phyloP scores from a whole-genome alignment of 2,329 filamentous ascomycete species.

The Botryotinia calthae region DNA sequence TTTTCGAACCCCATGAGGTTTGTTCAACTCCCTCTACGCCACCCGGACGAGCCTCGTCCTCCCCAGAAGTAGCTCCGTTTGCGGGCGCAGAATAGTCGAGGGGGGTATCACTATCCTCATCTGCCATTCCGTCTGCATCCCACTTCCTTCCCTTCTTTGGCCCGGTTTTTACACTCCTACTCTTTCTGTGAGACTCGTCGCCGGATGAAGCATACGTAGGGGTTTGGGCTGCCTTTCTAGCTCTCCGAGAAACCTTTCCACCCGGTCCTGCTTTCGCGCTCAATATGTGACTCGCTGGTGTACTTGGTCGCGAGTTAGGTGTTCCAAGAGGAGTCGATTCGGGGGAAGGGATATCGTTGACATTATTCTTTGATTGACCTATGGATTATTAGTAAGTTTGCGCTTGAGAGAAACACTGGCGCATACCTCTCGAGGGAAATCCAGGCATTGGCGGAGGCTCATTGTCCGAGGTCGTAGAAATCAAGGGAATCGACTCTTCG shows the following conservation, averaged over 20 bases:
- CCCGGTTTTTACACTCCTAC: conserved; percentile 53
- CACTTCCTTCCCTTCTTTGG: conserved; percentile 87
- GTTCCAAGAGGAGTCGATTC: conserved; percentile 69
- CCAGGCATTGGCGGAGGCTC: conserved; percentile 50
- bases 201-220: conserved; percentile 70
- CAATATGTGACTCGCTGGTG: conserved; percentile 68
- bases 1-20: conserved; percentile 80
- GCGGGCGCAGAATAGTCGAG: conserved; percentile 83
- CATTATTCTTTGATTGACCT: conserved; percentile 35
- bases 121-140: conserved; percentile 84
- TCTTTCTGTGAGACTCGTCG: conserved; percentile 68
- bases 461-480: conserved; percentile 39
- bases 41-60: conserved; percentile 53
- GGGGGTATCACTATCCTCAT: conserved; percentile 72
- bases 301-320: conserved; percentile 76
- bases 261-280: conserved; percentile 73
- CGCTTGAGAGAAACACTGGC: background rate
- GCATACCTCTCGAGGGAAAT: conserved; percentile 34
- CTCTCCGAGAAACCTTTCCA: conserved; percentile 75
- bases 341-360: conserved; percentile 35
- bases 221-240: conserved; percentile 65
- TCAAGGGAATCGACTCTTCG: conserved; percentile 29
- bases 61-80: conserved; percentile 52
- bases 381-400: conserved; percentile 1
- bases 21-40: conserved; percentile 73